Evolutionary conservation across 768 basidiomycete species (phyloP).

Genomic region (Amanita rimosa): DNA sequence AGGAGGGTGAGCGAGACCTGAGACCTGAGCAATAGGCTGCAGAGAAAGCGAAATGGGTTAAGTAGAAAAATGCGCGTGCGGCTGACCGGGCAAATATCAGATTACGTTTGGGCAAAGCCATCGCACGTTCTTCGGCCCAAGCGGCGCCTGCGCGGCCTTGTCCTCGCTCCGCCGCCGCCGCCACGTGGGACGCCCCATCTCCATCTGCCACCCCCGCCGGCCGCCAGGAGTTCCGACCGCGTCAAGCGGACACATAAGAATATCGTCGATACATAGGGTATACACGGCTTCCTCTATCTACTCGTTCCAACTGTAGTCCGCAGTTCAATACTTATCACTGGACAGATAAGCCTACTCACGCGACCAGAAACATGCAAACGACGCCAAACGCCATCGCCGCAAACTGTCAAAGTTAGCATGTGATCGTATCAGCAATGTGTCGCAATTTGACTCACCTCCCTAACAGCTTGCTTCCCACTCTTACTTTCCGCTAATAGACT

Average conservation of each 20-base stretch:
- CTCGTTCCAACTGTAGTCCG: constrained; percentile 59
- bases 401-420: constrained; percentile 41
- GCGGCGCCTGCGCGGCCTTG: constrained; percentile 9
- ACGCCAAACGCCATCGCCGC: constrained; percentile 88
- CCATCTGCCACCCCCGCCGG: not conserved
- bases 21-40: not conserved
- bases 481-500: constrained; percentile 83
- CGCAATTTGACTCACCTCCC: constrained; percentile 51
- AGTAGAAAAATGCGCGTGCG: constrained; percentile 13
- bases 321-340: not conserved
- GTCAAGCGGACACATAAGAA: not conserved
- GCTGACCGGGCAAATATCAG: constrained; percentile 21
- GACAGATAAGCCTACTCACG: constrained; percentile 43
- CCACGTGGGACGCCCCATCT: not conserved
- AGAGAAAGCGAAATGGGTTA: not conserved
- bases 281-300: constrained; percentile 21
- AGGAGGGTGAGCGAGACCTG: not conserved
- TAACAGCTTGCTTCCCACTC: constrained; percentile 79
- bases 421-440: not conserved
- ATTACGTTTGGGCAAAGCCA: constrained; percentile 9
- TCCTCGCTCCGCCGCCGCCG: not conserved
- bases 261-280: constrained; percentile 1
- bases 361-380: constrained; percentile 83
- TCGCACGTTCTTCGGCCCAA: constrained; percentile 46
- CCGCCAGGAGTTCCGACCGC: not conserved